Evolutionary conservation across 2,329 filamentous ascomycete genomes (phyloP).

Genomic region (Sordariomycetes sp.): DNA sequence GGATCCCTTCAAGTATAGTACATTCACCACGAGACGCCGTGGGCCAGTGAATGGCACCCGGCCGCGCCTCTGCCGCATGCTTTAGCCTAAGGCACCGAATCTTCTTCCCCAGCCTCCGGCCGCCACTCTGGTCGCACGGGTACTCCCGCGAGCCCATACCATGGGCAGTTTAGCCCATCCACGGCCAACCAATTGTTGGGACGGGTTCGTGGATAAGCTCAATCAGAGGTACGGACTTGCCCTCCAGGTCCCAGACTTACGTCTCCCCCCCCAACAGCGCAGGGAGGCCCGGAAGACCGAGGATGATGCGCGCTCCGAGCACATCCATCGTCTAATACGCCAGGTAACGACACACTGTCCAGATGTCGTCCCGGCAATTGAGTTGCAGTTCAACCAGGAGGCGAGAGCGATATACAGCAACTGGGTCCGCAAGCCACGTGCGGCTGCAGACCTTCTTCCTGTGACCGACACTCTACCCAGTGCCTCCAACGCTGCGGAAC

Average conservation of each 20-base stretch:
- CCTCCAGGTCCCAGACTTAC: neutral
- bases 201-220: neutral
- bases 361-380: slow-evolving; percentile 9
- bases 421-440: slow-evolving; percentile 11
- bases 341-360: slow-evolving; percentile 12
- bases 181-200: neutral
- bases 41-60: neutral
- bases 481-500: slow-evolving; percentile 10
- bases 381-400: slow-evolving; percentile 12
- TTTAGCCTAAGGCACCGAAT: neutral
- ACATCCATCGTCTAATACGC: slow-evolving; percentile 13
- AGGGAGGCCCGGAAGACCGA: neutral
- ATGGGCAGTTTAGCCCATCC: neutral
- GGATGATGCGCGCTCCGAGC: neutral
- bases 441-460: slow-evolving; percentile 11
- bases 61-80: neutral
- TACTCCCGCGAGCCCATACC: neutral
- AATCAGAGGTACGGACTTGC: neutral
- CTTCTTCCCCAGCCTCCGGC: neutral
- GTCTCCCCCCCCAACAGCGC: neutral
- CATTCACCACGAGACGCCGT: neutral
- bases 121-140: no score
- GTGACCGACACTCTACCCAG: slow-evolving; percentile 12
- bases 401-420: slow-evolving; percentile 5
- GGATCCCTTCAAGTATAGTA: no score